A percentile compares a stretch with the other conserved stretches of the same genome.
phyloP scores from a whole-genome alignment of 2,329 filamentous ascomycete genomes.

The Kalaharituber pfeilii region DNA sequence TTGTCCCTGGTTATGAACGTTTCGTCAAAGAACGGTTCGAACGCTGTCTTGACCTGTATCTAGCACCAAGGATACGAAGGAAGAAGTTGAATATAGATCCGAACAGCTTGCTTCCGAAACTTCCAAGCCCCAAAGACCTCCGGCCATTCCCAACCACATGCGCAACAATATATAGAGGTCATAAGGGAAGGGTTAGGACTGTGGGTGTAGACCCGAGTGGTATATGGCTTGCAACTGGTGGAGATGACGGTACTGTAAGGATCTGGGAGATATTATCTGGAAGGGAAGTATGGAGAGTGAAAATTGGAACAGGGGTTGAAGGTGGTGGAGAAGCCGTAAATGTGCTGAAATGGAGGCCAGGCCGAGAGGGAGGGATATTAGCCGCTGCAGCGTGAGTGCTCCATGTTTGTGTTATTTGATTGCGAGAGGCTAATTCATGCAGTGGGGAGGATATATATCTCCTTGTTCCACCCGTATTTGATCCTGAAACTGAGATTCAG shows the following conservation, averaged over 20 bases:
- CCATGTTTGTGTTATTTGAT: neutral
- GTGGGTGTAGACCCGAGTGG: slow-evolving; percentile 74
- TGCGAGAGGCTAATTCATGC: slow-evolving; percentile 9
- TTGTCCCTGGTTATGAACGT: slow-evolving; percentile 75
- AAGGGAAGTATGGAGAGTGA: slow-evolving; percentile 70
- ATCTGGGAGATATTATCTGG: slow-evolving; percentile 80
- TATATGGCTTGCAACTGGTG: slow-evolving; percentile 73
- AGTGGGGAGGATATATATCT: slow-evolving; percentile 68
- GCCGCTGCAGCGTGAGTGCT: slow-evolving; percentile 47
- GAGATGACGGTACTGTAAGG: slow-evolving; percentile 80
- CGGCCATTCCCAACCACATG: slow-evolving; percentile 88
- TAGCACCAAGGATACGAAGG: slow-evolving; percentile 78
- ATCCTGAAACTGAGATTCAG: slow-evolving; percentile 53
- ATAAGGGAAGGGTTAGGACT: slow-evolving; percentile 72
- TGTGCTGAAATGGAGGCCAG: slow-evolving; percentile 75
- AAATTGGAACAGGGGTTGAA: slow-evolving; percentile 36
- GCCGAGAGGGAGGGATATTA: slow-evolving; percentile 60
- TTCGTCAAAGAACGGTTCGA: slow-evolving; percentile 96
- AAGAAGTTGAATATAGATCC: slow-evolving; percentile 96
- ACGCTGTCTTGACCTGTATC: slow-evolving; percentile 82
- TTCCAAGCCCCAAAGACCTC: slow-evolving; percentile 82
- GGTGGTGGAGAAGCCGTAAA: slow-evolving; percentile 64
- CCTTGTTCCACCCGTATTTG: slow-evolving; percentile 55
- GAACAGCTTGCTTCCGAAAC: slow-evolving; percentile 74
- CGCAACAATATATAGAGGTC: slow-evolving; percentile 71